Percentiles rank a stretch among this genome's conserved stretches.
Conservation (phyloP, 352 stramenopile species). For the Pythium rhizo-oryzae region DNA sequence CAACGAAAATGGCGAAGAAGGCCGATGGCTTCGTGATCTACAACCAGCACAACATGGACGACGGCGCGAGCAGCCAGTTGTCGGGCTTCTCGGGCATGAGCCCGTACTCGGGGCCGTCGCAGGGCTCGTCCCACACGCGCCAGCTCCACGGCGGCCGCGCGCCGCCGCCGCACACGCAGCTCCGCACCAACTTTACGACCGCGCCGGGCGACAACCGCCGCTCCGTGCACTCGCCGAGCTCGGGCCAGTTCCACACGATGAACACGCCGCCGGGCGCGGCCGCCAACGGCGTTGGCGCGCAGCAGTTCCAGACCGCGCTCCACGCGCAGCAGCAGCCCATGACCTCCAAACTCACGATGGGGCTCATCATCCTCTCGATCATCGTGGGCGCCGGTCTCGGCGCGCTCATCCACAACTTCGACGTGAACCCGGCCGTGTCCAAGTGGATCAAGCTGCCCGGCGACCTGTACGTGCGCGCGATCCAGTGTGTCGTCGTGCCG, state of each 20-base stretch:
- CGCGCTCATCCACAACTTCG: slow-evolving; percentile 53
- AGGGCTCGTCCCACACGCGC: slow-evolving; percentile 24
- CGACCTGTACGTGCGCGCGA: slow-evolving; percentile 71
- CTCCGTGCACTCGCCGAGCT: slow-evolving; percentile 39
- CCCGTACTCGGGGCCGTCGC: slow-evolving; percentile 24
- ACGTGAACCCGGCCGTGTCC: slow-evolving; percentile 44
- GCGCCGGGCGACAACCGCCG: slow-evolving; percentile 16
- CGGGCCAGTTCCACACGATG: slow-evolving; percentile 53
- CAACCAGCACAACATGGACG: slow-evolving; percentile 13
- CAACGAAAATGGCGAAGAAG: slow-evolving; percentile 23
- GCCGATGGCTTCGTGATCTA: slow-evolving; percentile 34
- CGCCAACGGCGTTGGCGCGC: slow-evolving; percentile 18
- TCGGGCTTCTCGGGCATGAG: slow-evolving; percentile 32
- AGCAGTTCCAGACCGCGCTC: slow-evolving; percentile 39
- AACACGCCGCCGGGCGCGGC: slow-evolving; percentile 40
- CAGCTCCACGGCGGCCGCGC: slow-evolving; percentile 32
- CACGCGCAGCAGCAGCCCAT: slow-evolving; percentile 35
- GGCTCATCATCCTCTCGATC: slow-evolving; percentile 52
- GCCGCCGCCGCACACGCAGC: slow-evolving; percentile 49
- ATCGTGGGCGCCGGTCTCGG: slow-evolving; percentile 46
- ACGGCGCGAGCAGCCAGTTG: slow-evolving; percentile 33
- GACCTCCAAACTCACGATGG: slow-evolving; percentile 48
- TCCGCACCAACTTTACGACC: slow-evolving; percentile 77
- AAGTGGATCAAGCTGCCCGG: slow-evolving; percentile 74
- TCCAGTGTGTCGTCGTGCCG: slow-evolving; percentile 79